phyloP scores from a whole-genome alignment of 495 filamentous ascomycete species.

The Xylaria sp. region DNA sequence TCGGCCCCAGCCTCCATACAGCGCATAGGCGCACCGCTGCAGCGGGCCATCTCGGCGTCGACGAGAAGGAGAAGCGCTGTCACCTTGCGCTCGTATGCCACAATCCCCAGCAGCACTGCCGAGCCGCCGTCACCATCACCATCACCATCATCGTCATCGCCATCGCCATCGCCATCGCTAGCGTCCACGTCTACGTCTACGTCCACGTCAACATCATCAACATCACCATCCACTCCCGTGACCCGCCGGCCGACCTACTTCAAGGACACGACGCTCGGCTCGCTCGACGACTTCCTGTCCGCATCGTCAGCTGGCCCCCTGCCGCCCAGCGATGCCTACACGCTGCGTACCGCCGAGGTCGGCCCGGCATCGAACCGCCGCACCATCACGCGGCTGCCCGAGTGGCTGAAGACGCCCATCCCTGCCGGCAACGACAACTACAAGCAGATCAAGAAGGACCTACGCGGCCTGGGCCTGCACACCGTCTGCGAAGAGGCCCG shows the following conservation, averaged over 20 bases:
- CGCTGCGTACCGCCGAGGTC: slow-evolving; percentile 78
- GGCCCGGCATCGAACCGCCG: slow-evolving; percentile 82
- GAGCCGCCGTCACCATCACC: slow-evolving; percentile 26
- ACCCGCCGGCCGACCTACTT: slow-evolving; percentile 70
- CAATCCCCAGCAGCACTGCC: slow-evolving; percentile 35
- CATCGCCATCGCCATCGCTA: no score
- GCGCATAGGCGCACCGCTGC: slow-evolving; percentile 35
- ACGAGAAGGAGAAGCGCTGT: slow-evolving; percentile 20
- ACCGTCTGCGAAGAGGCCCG: slow-evolving; percentile 98
- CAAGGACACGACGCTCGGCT: slow-evolving; percentile 82
- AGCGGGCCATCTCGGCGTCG: slow-evolving; percentile 33
- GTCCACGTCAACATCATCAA: no score
- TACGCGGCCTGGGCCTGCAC: slow-evolving; percentile 87
- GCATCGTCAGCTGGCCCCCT: slow-evolving; percentile 48
- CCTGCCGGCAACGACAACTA: slow-evolving; percentile 77
- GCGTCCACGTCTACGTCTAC: no score
- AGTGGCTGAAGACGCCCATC: slow-evolving; percentile 96
- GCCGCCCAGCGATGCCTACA: slow-evolving; percentile 64
- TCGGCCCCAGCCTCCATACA: slow-evolving; percentile 33
- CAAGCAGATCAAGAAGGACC: slow-evolving; percentile 91
- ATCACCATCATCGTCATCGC: no score
- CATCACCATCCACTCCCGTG: slow-evolving; percentile 18
- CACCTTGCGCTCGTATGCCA: slow-evolving; percentile 38
- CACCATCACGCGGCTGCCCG: slow-evolving; percentile 88
- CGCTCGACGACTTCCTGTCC: slow-evolving; percentile 82